Conservation (phyloP, 805 yeast genomes). For the Candida berthetii region DNA sequence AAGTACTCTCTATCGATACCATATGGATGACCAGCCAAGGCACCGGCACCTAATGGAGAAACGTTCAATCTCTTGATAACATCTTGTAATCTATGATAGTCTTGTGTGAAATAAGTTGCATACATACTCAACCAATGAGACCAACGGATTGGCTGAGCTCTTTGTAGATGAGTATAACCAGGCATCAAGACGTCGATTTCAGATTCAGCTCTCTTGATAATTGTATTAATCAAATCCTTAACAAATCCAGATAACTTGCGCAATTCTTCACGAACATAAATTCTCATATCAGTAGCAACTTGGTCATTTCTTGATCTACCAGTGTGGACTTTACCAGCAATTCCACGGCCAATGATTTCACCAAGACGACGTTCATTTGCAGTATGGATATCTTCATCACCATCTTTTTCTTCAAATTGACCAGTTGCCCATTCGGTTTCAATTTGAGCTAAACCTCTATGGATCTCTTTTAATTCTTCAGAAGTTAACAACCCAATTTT, state of each 20-base stretch:
- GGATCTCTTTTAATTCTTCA: constrained; percentile 76
- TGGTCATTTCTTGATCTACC: constrained; percentile 98
- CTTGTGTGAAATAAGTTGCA: constrained; percentile 92
- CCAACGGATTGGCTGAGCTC: constrained; percentile 99
- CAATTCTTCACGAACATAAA: constrained; percentile 79
- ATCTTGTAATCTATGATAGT: constrained; percentile 78
- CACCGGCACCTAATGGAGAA: constrained; percentile 95
- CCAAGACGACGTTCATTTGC: constrained; percentile 98
- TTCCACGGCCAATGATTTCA: constrained; percentile 86
- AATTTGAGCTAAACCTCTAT: constrained; percentile 69
- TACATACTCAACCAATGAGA: constrained; percentile 94
- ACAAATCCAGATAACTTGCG: constrained; percentile 47
- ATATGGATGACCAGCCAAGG: constrained; percentile 98
- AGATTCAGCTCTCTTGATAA: constrained; percentile 67
- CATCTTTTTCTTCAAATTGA: constrained; percentile 67
- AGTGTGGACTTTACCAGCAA: constrained; percentile 98
- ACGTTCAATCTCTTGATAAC: constrained; percentile 76
- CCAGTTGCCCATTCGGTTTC: constrained; percentile 76
- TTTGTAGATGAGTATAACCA: constrained; percentile 96
- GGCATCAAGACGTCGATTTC: constrained; percentile 97
- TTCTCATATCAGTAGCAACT: constrained; percentile 98
- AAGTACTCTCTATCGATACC: constrained; percentile 95
- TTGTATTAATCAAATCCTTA: constrained; percentile 57
- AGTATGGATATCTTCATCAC: constrained; percentile 98
- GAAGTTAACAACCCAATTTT: constrained; percentile 70